Percentiles rank a stretch among this genome's conserved stretches.
These are phyloP conservation scores for Aspergillus campestris DNA, from an alignment of 495 filamentous ascomycete species.

Conservation along the genomic window DNA sequence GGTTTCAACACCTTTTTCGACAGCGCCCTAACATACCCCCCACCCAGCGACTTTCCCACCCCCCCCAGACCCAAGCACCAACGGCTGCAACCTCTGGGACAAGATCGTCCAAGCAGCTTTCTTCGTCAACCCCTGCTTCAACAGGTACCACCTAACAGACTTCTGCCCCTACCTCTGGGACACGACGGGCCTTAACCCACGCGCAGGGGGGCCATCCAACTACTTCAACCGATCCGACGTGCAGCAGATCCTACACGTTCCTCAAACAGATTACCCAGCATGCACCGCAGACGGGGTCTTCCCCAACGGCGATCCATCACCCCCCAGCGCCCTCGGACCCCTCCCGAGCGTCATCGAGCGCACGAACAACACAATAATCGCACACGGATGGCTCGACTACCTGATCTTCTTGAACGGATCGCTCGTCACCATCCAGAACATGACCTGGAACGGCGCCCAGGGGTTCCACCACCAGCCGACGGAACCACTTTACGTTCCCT, in stretches of 20 bases:
- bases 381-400: conserved; percentile 51
- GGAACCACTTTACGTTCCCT: conserved; percentile 58
- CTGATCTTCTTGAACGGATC: conserved; percentile 58
- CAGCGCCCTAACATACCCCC: conserved; percentile 59
- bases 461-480: conserved; percentile 55
- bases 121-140: conserved; percentile 69
- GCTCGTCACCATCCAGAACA: conserved; percentile 68
- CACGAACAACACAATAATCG: conserved; percentile 60
- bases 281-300: conserved; percentile 52
- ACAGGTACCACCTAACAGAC: conserved; percentile 66
- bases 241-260: conserved; percentile 64
- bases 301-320: conserved; percentile 38
- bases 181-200: conserved; percentile 64
- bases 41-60: conserved; percentile 47
- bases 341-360: conserved; percentile 66
- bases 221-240: conserved; percentile 80
- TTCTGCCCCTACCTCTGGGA: conserved; percentile 69
- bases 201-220: conserved; percentile 45
- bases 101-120: conserved; percentile 48
- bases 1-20: conserved; percentile 57
- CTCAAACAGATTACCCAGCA: conserved; percentile 49
- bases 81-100: conserved; percentile 50
- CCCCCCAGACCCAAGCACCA: conserved; percentile 18
- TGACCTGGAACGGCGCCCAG: conserved; percentile 69
- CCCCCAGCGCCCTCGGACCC: conserved; percentile 39